A percentile compares a stretch with the other conserved stretches of the same genome.
Conservation (phyloP, 495 filamentous ascomycete species). For the Aspergillus avenaceus region DNA sequence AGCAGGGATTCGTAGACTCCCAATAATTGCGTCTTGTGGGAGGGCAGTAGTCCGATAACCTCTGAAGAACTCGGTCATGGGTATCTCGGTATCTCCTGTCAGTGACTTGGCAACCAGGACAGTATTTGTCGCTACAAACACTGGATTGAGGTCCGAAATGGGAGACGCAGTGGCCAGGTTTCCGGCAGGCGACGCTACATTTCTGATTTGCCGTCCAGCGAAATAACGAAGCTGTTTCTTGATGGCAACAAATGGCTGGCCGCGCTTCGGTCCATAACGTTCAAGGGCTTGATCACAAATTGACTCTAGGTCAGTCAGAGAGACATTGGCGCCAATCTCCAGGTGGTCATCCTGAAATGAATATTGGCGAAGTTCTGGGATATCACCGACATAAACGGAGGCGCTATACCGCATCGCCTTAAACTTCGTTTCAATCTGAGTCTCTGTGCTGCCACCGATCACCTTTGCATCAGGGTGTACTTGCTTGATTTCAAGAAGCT, state of each 20-base stretch:
- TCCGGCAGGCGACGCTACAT: slow-evolving; percentile 93
- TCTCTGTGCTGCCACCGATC: slow-evolving; percentile 94
- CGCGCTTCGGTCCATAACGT: slow-evolving; percentile 65
- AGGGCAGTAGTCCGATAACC: slow-evolving; percentile 86
- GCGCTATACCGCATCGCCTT: slow-evolving; percentile 87
- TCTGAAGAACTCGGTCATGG: slow-evolving; percentile 90
- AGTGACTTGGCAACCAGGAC: slow-evolving; percentile 73
- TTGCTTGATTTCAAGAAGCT: slow-evolving; percentile 86
- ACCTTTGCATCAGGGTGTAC: slow-evolving; percentile 84
- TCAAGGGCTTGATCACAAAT: slow-evolving; percentile 71
- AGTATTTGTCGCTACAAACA: slow-evolving; percentile 84
- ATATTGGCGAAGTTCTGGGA: slow-evolving; percentile 79
- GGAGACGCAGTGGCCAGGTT: slow-evolving; percentile 94
- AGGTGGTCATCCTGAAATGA: slow-evolving; percentile 73
- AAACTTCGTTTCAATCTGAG: slow-evolving; percentile 98
- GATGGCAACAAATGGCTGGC: slow-evolving; percentile 65
- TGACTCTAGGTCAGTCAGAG: slow-evolving; percentile 67
- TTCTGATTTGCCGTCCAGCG: slow-evolving; percentile 91
- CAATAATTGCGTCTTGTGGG: slow-evolving; percentile 76
- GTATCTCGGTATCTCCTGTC: slow-evolving; percentile 68
- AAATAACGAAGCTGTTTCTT: slow-evolving; percentile 84
- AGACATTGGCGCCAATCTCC: slow-evolving; percentile 88
- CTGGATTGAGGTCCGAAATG: slow-evolving; percentile 94
- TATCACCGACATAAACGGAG: slow-evolving; percentile 91
- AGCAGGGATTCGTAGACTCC: slow-evolving; percentile 77